phyloP scores from a whole-genome alignment of 306 rosid species.

The Biancaea sappan region DNA sequence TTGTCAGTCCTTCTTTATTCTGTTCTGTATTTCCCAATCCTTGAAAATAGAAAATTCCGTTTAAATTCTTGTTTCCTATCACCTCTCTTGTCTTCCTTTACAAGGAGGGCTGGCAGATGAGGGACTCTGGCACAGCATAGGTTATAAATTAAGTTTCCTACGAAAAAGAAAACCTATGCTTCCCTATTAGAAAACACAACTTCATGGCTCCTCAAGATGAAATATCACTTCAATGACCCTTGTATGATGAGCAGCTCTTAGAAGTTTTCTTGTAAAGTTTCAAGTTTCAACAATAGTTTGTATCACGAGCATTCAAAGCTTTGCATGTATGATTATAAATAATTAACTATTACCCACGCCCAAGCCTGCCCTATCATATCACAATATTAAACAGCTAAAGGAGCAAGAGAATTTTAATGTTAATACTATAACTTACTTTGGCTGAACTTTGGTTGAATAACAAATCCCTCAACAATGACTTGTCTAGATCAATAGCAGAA shows the following conservation, averaged over 20 bases:
- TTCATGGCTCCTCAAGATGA: background rate
- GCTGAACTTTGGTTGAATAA: constrained; percentile 89
- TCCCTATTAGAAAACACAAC: background rate
- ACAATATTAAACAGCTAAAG: background rate
- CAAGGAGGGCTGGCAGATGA: background rate
- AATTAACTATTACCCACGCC: background rate
- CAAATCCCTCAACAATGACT: constrained; percentile 73
- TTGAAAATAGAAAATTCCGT: too few relatives aligned
- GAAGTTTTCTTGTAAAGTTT: too few relatives aligned
- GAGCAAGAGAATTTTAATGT: background rate
- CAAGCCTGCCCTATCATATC: background rate
- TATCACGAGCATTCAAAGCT: background rate
- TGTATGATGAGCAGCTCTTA: background rate
- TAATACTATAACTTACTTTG: constrained; percentile 57
- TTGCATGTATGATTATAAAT: background rate
- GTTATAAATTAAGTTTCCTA: background rate
- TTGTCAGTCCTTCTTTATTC: too few relatives aligned
- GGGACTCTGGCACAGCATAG: background rate
- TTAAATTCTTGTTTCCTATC: too few relatives aligned
- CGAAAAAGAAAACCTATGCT: background rate
- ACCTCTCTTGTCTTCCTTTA: background rate
- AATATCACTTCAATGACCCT: background rate
- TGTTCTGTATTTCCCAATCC: too few relatives aligned
- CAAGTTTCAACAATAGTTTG: background rate
- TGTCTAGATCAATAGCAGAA: constrained; percentile 80